Percentiles rank a stretch among this genome's conserved stretches.
Evolutionary conservation across 495 filamentous ascomycete genomes (phyloP).

Genomic region (Elaphomyces granulatus): DNA sequence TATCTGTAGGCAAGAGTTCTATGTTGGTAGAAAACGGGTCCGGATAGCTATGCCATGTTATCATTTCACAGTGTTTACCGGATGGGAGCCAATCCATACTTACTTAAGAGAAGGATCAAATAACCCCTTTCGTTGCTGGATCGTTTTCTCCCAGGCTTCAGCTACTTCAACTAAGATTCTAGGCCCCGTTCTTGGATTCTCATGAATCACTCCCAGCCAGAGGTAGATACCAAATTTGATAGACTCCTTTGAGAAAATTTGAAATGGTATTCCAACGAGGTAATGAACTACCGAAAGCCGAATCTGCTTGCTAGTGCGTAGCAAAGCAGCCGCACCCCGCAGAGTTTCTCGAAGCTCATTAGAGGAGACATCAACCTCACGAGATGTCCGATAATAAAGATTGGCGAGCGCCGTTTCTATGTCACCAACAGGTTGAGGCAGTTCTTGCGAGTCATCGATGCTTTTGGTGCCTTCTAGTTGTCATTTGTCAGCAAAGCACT

Average conservation of each 20-base stretch:
- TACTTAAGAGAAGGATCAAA: conserved; percentile 61
- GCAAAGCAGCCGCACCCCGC: conserved; percentile 64
- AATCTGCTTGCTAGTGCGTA: conserved; percentile 60
- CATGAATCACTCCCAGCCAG: conserved; percentile 93
- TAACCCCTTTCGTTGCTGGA: conserved; percentile 59
- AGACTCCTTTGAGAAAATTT: conserved; percentile 81
- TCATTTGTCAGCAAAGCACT: conserved; percentile 2
- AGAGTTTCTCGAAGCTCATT: conserved; percentile 64
- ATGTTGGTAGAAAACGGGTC: conserved; percentile 85
- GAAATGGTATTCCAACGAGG: conserved; percentile 82
- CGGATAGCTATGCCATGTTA: conserved; percentile 37
- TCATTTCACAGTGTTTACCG: no score
- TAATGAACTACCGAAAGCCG: conserved; percentile 66
- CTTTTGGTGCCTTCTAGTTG: conserved; percentile 1
- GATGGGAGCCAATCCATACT: no score
- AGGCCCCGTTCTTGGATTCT: conserved; percentile 77
- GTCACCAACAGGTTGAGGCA: conserved; percentile 11
- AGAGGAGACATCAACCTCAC: conserved; percentile 52
- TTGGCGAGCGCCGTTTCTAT: conserved; percentile 28
- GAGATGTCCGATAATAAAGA: conserved; percentile 51
- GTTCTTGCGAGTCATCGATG: not conserved
- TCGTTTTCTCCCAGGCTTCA: conserved; percentile 71
- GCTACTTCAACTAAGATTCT: conserved; percentile 71
- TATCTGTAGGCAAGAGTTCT: conserved; percentile 86
- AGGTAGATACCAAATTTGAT: conserved; percentile 91